These are phyloP conservation scores for Comarum palustre DNA, from an alignment of 306 rosid species.

Conservation along the genomic window DNA sequence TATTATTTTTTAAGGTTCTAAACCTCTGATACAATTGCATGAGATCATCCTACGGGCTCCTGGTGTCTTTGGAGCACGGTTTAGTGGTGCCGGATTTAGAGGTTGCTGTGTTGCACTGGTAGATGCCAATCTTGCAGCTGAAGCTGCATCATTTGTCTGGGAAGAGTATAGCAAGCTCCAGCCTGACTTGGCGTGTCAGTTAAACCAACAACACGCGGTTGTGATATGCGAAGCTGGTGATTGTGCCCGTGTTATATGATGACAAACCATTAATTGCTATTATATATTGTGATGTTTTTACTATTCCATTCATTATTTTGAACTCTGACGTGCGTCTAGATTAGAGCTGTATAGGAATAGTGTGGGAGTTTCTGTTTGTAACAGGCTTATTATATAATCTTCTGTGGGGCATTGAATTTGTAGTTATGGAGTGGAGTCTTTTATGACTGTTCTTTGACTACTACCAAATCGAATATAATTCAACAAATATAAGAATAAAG, in stretches of 20 bases:
- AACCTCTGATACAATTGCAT: conserved; percentile 73
- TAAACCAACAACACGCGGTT: conserved; percentile 40
- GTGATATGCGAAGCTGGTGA: conserved; percentile 70
- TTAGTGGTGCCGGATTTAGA: conserved; percentile 96
- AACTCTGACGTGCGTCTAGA: neutral
- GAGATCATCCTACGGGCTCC: conserved; percentile 76
- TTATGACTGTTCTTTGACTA: neutral
- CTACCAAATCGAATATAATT: neutral
- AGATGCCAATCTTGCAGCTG: conserved; percentile 51
- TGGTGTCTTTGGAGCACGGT: conserved; percentile 84
- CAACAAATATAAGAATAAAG: neutral
- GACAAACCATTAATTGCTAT: neutral
- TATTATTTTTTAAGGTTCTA: conserved; percentile 48
- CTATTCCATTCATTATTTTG: neutral
- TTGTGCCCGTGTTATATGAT: conserved; percentile 60
- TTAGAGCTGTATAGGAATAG: conserved; percentile 1
- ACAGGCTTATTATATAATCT: neutral
- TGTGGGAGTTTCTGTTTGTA: neutral
- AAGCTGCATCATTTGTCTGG: conserved; percentile 71
- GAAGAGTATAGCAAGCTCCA: conserved; percentile 59
- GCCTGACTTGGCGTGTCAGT: conserved; percentile 53
- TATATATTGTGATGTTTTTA: neutral
- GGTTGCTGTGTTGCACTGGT: conserved; percentile 93
- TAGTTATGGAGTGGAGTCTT: neutral
- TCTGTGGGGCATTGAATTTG: neutral